Conservation (phyloP, 768 basidiomycete species). For the Clitopilus passeckerianus region DNA sequence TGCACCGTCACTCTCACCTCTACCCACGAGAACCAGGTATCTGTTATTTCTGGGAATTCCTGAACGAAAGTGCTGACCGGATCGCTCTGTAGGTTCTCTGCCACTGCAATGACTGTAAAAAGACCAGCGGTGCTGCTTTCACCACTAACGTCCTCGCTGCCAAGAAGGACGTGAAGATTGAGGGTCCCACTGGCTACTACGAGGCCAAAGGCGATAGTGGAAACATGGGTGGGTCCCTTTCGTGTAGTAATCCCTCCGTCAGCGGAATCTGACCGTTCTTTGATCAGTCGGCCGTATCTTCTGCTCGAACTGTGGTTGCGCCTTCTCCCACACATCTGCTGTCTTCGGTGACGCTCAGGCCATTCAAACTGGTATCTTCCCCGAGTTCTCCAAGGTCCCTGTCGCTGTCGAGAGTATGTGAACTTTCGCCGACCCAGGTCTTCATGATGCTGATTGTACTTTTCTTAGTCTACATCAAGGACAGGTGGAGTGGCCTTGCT, state of each 20-base stretch:
- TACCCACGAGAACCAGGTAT: constrained; percentile 22
- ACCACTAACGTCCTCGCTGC: constrained; percentile 31
- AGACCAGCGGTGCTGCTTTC: constrained; percentile 33
- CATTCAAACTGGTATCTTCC: constrained; percentile 33
- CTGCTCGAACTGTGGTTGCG: constrained; percentile 31
- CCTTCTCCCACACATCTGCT: constrained; percentile 27
- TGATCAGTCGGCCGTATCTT: constrained; percentile 29
- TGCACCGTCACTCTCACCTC: constrained; percentile 21
- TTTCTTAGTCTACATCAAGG: constrained; percentile 27
- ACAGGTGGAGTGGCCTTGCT: constrained; percentile 23
- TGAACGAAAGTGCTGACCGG: background rate
- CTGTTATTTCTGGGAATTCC: too few relatives aligned
- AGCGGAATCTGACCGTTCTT: background rate
- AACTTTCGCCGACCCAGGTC: background rate
- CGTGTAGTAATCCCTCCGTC: background rate
- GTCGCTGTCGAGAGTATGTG: constrained; percentile 25
- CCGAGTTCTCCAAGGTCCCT: constrained; percentile 22
- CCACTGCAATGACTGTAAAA: constrained; percentile 32
- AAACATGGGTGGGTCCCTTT: constrained; percentile 22
- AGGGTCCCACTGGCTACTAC: constrained; percentile 25
- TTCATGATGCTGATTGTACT: background rate
- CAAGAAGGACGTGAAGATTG: constrained; percentile 25
- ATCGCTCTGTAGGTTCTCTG: constrained; percentile 21
- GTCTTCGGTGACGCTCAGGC: constrained; percentile 29
- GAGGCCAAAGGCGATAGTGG: constrained; percentile 24